These are phyloP conservation scores for Xylaria curta DNA, from an alignment of 495 filamentous ascomycete genomes.

Conservation along the genomic window DNA sequence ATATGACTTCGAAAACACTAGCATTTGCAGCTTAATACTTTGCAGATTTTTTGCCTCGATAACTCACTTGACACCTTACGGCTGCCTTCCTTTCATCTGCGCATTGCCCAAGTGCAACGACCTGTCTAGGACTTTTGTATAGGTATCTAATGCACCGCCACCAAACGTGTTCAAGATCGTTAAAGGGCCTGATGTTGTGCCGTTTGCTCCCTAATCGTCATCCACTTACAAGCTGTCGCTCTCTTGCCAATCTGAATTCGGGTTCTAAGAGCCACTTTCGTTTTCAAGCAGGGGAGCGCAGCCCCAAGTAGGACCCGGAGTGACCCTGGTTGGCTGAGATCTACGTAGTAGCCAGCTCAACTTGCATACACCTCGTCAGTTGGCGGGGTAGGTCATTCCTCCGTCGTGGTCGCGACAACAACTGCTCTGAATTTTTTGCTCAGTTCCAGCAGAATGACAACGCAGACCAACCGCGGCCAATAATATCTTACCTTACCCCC, in stretches of 20 bases:
- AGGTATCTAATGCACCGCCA: too few species aligned
- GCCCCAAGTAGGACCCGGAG: background rate
- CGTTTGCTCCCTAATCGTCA: too few species aligned
- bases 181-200: too few species aligned
- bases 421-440: background rate
- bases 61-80: background rate
- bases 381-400: slow-evolving; percentile 12
- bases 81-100: background rate
- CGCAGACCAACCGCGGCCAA: background rate
- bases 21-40: background rate
- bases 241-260: too few species aligned
- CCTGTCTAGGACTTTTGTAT: too few species aligned
- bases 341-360: background rate
- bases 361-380: background rate
- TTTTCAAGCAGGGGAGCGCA: slow-evolving; percentile 8
- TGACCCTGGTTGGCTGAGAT: background rate
- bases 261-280: background rate
- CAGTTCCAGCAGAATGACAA: background rate
- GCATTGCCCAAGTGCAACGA: background rate
- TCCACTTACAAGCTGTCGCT: too few species aligned
- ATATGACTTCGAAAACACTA: background rate
- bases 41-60: too few species aligned
- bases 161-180: too few species aligned
- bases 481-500: background rate
- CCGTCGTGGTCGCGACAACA: slow-evolving; percentile 8